Conservation (phyloP, 768 basidiomycete species). For the Mycena chlorophos region DNA sequence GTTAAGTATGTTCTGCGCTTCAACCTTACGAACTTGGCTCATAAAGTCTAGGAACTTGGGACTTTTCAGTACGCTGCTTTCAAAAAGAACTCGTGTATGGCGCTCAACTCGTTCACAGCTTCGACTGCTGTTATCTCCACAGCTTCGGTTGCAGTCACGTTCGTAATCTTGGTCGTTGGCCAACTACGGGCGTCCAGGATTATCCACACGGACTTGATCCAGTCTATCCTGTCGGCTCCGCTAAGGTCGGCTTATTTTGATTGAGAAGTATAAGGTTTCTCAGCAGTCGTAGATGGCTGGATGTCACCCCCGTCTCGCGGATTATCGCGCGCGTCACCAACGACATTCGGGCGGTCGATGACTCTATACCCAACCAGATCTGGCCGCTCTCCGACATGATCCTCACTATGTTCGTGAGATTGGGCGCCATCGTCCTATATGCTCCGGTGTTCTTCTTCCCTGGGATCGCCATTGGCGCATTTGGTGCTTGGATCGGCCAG, state of each 20-base stretch:
- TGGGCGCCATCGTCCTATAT: conserved; percentile 30
- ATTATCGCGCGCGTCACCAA: conserved; percentile 52
- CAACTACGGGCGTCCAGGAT: conserved; percentile 39
- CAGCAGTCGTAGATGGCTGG: conserved; percentile 29
- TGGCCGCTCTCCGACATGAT: conserved; percentile 28
- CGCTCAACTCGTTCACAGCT: background rate
- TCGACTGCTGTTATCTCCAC: background rate
- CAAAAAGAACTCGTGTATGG: background rate
- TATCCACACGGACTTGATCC: conserved; percentile 41
- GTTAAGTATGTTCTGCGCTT: background rate
- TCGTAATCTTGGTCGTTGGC: conserved; percentile 35
- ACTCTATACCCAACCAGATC: conserved; percentile 36
- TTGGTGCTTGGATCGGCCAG: conserved; percentile 24
- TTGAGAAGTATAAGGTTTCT: background rate
- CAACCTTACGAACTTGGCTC: background rate
- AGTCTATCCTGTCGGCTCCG: conserved; percentile 45
- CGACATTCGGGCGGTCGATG: conserved; percentile 39
- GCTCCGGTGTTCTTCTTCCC: conserved; percentile 33
- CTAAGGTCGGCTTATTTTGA: conserved; percentile 32
- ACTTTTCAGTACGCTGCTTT: background rate
- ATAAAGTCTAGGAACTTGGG: background rate
- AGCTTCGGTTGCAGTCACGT: conserved; percentile 28
- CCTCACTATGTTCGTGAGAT: conserved; percentile 35
- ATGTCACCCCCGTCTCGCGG: conserved; percentile 29
- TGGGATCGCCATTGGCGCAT: conserved; percentile 26